phyloP scores from a whole-genome alignment of 2,329 filamentous ascomycete species.

The Ampelomyces quisqualis region DNA sequence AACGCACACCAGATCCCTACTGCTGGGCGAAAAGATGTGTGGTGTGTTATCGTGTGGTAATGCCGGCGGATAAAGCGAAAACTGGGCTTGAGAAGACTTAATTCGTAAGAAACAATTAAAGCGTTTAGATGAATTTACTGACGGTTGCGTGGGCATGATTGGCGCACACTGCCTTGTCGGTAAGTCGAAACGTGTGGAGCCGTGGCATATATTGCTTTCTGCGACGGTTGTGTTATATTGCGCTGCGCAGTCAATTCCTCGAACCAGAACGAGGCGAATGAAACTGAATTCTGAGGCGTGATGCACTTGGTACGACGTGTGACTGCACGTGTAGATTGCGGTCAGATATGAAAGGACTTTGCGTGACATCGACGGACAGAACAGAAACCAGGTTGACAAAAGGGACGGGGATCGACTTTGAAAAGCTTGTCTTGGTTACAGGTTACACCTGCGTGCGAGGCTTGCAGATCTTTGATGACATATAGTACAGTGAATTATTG shows the following conservation, averaged over 20 bases:
- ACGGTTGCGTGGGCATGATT: conserved; percentile 5
- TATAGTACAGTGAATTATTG: conserved; percentile 27
- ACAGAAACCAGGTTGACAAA: neutral
- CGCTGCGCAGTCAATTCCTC: too few relatives aligned
- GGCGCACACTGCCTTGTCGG: conserved; percentile 8
- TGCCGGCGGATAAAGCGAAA: conserved; percentile 4
- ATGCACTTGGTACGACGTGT: neutral
- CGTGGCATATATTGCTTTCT: conserved; percentile 11
- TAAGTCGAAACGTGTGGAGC: conserved; percentile 22
- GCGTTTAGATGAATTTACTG: conserved; percentile 13
- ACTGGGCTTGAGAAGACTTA: conserved; percentile 9
- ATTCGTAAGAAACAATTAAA: conserved; percentile 15
- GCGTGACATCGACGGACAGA: conserved; percentile 9
- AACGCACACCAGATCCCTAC: neutral
- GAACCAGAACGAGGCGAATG: neutral
- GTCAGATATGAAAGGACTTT: conserved; percentile 1
- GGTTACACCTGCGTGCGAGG: conserved; percentile 5
- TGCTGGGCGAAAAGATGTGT: too few relatives aligned
- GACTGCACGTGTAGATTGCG: conserved; percentile 3
- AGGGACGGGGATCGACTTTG: neutral
- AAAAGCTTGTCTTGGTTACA: conserved; percentile 12
- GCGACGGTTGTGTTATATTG: too few relatives aligned
- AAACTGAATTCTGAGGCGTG: neutral
- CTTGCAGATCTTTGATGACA: conserved; percentile 27
- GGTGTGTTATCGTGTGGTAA: too few relatives aligned